Evolutionary conservation across 2,329 filamentous ascomycete genomes (phyloP).

Genomic region (Cladophialophora psammophila): DNA sequence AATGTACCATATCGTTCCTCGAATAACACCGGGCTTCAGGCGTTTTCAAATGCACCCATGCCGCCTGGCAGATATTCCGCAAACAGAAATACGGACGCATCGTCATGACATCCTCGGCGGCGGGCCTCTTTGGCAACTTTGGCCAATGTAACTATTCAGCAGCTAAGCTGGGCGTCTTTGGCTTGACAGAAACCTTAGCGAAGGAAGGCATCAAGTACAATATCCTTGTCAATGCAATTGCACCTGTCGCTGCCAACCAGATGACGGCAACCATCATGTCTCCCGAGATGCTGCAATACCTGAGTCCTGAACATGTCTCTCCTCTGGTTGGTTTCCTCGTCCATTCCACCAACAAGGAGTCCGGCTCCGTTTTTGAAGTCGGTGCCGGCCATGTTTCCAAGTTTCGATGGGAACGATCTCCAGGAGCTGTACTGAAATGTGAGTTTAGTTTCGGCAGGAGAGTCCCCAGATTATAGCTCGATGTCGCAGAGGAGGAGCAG

Average conservation of each 20-base stretch:
- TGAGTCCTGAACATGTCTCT: constrained; percentile 94
- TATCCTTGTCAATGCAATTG: constrained; percentile 93
- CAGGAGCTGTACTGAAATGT: constrained; percentile 79
- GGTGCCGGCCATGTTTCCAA: constrained; percentile 93
- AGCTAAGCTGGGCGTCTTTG: constrained; percentile 92
- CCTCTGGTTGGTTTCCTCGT: constrained; percentile 87
- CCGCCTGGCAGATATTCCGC: constrained; percentile 96
- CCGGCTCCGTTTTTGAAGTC: constrained; percentile 88
- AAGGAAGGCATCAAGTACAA: constrained; percentile 99
- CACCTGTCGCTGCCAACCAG: constrained; percentile 93
- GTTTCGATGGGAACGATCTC: constrained; percentile 91
- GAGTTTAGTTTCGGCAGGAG: too few relatives aligned
- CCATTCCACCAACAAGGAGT: constrained; percentile 81
- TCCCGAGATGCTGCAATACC: constrained; percentile 80
- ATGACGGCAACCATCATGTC: constrained; percentile 98
- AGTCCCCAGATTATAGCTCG: too few relatives aligned
- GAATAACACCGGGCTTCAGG: background rate
- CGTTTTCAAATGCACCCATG: constrained; percentile 91
- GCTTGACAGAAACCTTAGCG: constrained; percentile 96
- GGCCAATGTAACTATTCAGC: constrained; percentile 97
- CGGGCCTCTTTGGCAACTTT: constrained; percentile 93
- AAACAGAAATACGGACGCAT: constrained; percentile 98
- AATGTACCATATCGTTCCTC: too few relatives aligned
- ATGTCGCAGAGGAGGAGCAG: too few relatives aligned
- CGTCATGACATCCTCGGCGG: constrained; percentile 94